These are phyloP conservation scores for Cenococcum geophilum DNA, from an alignment of 495 filamentous ascomycete genomes.

Conservation along the genomic window DNA sequence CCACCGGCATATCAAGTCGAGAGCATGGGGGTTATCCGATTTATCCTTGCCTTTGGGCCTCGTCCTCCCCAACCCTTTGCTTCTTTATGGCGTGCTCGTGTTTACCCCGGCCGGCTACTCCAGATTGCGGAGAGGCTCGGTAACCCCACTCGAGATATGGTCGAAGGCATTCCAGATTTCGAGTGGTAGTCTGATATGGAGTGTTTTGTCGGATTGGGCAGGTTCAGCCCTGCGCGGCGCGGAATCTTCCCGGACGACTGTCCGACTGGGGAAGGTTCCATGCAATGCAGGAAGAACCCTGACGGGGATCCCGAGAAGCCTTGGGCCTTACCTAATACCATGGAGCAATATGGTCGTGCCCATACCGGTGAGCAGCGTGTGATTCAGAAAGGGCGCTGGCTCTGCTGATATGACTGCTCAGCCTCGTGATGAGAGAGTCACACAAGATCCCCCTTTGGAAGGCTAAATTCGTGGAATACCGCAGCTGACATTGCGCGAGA, in stretches of 20 bases:
- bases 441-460: not conserved
- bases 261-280: not conserved
- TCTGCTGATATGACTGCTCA: not conserved
- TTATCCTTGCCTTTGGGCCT: constrained; percentile 23
- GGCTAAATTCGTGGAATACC: not conserved
- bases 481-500: not conserved
- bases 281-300: not conserved
- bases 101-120: constrained; percentile 1
- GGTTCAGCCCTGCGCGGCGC: not conserved
- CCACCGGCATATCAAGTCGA: not conserved
- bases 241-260: not conserved
- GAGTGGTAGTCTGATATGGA: too few relatives aligned
- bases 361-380: not conserved
- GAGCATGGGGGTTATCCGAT: constrained; percentile 14
- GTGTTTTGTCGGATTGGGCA: not conserved
- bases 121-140: not conserved
- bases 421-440: not conserved
- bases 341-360: not conserved
- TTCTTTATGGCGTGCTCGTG: constrained; percentile 14
- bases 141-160: not conserved
- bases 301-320: not conserved
- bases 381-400: not conserved
- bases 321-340: not conserved
- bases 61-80: constrained; percentile 4
- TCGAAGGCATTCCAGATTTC: not conserved